Evolutionary conservation across 1,284 basidiomycete species (phyloP).

Genomic region (Cutaneotrichosporon sp.): DNA sequence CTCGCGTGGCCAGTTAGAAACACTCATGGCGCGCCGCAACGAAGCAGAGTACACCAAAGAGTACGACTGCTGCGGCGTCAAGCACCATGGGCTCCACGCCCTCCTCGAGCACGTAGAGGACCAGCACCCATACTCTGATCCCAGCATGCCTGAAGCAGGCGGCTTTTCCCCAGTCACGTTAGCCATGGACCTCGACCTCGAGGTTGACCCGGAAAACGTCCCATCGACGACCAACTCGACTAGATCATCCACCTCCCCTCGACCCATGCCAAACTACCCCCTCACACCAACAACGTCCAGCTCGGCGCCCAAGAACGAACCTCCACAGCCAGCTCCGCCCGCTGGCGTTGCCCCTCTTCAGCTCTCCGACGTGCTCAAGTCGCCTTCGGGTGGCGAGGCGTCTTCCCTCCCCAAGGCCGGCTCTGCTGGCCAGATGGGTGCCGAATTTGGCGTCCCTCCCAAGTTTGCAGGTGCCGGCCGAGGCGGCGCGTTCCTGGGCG

Average conservation of each 20-base stretch:
- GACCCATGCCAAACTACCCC: constrained; percentile 34
- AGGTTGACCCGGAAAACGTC: constrained; percentile 23
- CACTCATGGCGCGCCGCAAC: constrained; percentile 28
- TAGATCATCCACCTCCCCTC: constrained; percentile 29
- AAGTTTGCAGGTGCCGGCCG: constrained; percentile 34
- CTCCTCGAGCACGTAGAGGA: constrained; percentile 46
- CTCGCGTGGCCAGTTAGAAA: constrained; percentile 36
- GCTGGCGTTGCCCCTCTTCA: constrained; percentile 25
- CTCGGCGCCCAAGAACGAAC: constrained; percentile 5
- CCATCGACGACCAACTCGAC: constrained; percentile 27
- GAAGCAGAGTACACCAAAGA: constrained; percentile 40
- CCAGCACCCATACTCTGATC: constrained; percentile 36
- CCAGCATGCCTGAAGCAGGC: constrained; percentile 22
- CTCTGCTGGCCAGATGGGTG: background rate
- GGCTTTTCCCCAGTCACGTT: constrained; percentile 39
- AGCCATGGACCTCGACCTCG: constrained; percentile 44
- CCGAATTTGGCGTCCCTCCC: constrained; percentile 12
- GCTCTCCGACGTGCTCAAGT: constrained; percentile 45
- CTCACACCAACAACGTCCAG: constrained; percentile 21
- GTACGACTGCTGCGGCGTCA: constrained; percentile 41
- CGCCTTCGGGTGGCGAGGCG: constrained; percentile 17
- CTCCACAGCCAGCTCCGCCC: background rate
- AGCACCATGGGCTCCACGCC: constrained; percentile 37
- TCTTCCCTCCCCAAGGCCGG: constrained; percentile 15
- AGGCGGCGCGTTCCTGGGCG: constrained; percentile 27